Conservation (phyloP, 768 basidiomycete species). For the Kwoniella bestiolae region DNA sequence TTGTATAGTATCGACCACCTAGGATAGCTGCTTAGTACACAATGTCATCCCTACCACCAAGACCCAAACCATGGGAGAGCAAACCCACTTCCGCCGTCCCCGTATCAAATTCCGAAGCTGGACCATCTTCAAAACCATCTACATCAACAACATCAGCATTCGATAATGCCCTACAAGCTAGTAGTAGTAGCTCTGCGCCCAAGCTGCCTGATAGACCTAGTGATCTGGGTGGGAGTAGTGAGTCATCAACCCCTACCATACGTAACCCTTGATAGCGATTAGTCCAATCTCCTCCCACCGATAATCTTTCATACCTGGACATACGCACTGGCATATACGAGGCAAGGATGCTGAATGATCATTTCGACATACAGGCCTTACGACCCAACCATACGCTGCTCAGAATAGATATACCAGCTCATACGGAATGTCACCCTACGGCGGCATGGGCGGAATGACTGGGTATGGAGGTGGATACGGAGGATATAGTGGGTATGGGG, state of each 20-base stretch:
- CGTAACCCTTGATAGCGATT: too few species aligned
- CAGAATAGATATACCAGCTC: constrained; percentile 13
- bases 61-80: constrained; percentile 46
- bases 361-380: neutral
- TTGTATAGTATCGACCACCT: too few species aligned
- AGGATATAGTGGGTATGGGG: constrained; percentile 59
- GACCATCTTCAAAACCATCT: constrained; percentile 7
- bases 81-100: constrained; percentile 11
- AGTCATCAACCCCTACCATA: neutral
- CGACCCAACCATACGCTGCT: constrained; percentile 5
- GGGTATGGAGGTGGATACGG: constrained; percentile 61
- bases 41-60: constrained; percentile 39
- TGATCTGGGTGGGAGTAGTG: constrained; percentile 26
- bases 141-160: constrained; percentile 30
- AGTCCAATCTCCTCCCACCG: too few species aligned
- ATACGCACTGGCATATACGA: too few species aligned
- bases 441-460: constrained; percentile 50
- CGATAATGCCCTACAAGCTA: constrained; percentile 39
- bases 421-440: constrained; percentile 38
- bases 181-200: constrained; percentile 26
- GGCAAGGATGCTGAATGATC: neutral
- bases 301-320: too few species aligned
- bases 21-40: too few species aligned
- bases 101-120: constrained; percentile 5
- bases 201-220: constrained; percentile 44